Base-by-base conservation (phyloP, 441 rosid species). In the Erodium chrysanthum region DNA sequence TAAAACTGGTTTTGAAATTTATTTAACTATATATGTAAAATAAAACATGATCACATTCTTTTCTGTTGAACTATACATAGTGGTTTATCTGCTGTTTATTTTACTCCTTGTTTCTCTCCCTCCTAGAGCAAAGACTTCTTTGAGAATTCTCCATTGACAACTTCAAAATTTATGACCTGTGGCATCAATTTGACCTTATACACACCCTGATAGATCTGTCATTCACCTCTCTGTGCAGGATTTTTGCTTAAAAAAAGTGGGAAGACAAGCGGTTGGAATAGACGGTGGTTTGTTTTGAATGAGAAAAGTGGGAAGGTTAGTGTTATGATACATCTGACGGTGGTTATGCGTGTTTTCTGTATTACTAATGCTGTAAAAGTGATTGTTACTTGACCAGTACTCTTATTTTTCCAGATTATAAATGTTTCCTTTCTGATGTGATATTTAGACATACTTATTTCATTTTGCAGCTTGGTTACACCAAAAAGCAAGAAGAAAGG, bases 251-350 rank as follows among this genome's bases (percentile, higher is more conserved):
- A 91, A 83, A 94, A 86, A 81, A 94, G 99, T 79, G 96, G 80
- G 71, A 94, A 91, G 82, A 83, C 91, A 66, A 88, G 82, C 76
- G 96, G 90, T 50, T 94, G 99, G 99, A 88, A 93, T 74, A 83
- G 80, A 78, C 86, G 94, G 66, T 94, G 99, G 99, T 94, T 94
- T 86, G 99, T 94, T 54, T 76, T 94, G 75, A 94, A 91, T 83
- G 96, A 89, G 81, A 94, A 89, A 82, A 89, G 81, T 62, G 96
- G 97, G 79, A 94, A 94, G 96, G 99, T 88, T 73, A 77, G 88
- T 69, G 29, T 27, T 65, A 20, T 40, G 22, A 11, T 63, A 22
- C 18, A n/a, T n/a, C n/a, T n/a, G n/a, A n/a, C n/a, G n/a, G 17
- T 52, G 22, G 29, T 18, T 56, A 8, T 23, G 63, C 11, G 15